Base-by-base conservation (phyloP, 768 basidiomycete genomes). In the Mycena rosella region DNA sequence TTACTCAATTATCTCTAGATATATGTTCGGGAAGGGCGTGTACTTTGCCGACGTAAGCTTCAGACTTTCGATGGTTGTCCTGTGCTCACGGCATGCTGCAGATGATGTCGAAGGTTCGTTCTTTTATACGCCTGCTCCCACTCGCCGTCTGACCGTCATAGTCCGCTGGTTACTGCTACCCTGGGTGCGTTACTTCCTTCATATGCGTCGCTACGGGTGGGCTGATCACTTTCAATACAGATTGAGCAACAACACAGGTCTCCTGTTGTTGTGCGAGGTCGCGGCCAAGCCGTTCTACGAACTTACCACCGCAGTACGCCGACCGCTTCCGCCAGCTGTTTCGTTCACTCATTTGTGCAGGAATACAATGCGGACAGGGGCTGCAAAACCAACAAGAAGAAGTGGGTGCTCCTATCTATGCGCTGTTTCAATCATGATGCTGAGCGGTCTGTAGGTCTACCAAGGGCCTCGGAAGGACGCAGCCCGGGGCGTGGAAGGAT, bases 21-120 rank as follows among this genome's bases (percentile, higher is more conserved):
- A 88, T 73, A 90, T 89, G 89, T 89, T 89, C 73, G 89, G 89
- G 58, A 89, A 89, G 76, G 89, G 87, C 48, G 86, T 88, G 38
- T 89, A 90, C 74, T 88, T 90, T 60, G 88, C 88, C 6, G 88
- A 89, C 76, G 87, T 87, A 67, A 74, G 85, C 68, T 32, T 17
- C 49, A 49, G 40, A 26, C 72, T 29, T 38, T 36, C 51, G 20
- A 29, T 42, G 26, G 3, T 70, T 20, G 58, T 56, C 52, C 29
- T 26, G 8, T 56, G 32, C 57, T 66, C 17, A 70, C 17, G 34
- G 20, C 32, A 36, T 65, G 56, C 32, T 60, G 27, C 61, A 88
- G 87, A 89, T 89, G 86, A 87, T 89, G 85, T 88, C 88, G 32
- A 89, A 89, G 79, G 85, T 85, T 30, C 60, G 78, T 74, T 32